phyloP scores from a whole-genome alignment of 2,329 filamentous ascomycete species.

The Leptographium flavum region DNA sequence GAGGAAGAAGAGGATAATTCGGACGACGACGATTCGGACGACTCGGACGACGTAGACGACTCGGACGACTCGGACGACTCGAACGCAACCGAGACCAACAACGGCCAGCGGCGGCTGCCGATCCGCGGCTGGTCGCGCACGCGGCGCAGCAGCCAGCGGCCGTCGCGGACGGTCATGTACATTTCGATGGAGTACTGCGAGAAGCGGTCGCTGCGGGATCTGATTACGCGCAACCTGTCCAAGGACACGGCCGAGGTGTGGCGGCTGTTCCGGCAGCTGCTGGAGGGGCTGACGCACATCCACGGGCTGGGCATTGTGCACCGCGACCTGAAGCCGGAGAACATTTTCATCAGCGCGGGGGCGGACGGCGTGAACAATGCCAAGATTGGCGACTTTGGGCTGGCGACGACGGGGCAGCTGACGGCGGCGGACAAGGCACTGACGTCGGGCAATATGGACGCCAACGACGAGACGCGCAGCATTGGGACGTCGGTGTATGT shows the following conservation, averaged over 20 bases:
- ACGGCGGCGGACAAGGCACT: conserved; percentile 9
- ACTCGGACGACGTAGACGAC: conserved; percentile 15
- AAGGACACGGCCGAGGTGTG: conserved; percentile 68
- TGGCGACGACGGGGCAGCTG: conserved; percentile 73
- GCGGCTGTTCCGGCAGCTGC: conserved; percentile 79
- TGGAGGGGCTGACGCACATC: conserved; percentile 82
- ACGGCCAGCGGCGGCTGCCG: not conserved
- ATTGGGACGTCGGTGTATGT: conserved; percentile 79
- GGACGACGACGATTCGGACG: conserved; percentile 17
- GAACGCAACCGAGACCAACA: conserved; percentile 9
- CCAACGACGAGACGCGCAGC: conserved; percentile 54
- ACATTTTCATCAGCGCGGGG: conserved; percentile 68
- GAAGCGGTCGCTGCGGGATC: conserved; percentile 78
- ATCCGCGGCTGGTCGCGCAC: conserved; percentile 9
- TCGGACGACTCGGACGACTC: conserved; percentile 10
- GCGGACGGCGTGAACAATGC: conserved; percentile 71
- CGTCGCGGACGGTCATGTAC: conserved; percentile 65
- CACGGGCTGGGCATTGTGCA: conserved; percentile 88
- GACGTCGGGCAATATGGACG: conserved; percentile 25
- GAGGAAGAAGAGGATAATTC: conserved; percentile 29
- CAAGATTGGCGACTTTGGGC: conserved; percentile 90
- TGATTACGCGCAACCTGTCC: conserved; percentile 63
- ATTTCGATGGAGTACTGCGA: conserved; percentile 99
- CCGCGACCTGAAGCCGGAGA: conserved; percentile 91
- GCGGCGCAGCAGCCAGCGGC: conserved; percentile 26